A percentile compares a stretch with the other conserved stretches of the same genome.
phyloP scores from a whole-genome alignment of 2,329 filamentous ascomycete genomes.

The Penicillium sp. region DNA sequence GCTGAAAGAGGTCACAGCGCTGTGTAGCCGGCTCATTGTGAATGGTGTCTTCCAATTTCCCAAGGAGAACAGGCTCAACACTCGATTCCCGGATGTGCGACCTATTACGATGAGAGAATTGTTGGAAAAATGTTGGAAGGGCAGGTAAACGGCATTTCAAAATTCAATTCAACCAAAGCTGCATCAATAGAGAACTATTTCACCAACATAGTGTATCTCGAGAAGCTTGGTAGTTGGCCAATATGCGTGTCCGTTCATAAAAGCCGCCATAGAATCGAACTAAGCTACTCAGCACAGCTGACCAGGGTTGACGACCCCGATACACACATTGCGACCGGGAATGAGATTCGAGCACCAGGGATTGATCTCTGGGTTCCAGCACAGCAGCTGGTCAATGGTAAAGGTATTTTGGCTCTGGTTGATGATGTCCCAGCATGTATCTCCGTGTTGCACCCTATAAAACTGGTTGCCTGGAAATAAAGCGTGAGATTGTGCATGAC shows the following conservation, averaged over 20 bases:
- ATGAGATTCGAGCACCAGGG: constrained; percentile 23
- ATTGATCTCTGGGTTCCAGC: constrained; percentile 27
- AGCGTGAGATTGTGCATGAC: not conserved
- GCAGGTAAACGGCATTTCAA: not conserved
- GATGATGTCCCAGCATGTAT: constrained; percentile 27
- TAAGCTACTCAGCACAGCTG: constrained; percentile 1
- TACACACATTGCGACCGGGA: constrained; percentile 20
- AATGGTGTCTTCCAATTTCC: constrained; percentile 30
- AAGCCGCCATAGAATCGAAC: not conserved
- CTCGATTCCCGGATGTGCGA: constrained; percentile 23
- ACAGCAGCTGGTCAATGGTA: constrained; percentile 21
- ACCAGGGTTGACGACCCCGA: constrained; percentile 9
- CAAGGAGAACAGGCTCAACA: constrained; percentile 21
- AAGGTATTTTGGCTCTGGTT: constrained; percentile 13
- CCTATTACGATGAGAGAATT: constrained; percentile 27
- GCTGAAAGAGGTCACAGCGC: constrained; percentile 23
- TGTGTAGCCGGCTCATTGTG: constrained; percentile 32
- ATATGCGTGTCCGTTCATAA: not conserved
- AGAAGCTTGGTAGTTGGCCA: not conserved
- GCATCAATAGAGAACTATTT: not conserved
- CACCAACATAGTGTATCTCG: not conserved
- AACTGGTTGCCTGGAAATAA: constrained; percentile 11
- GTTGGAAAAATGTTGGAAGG: constrained; percentile 19
- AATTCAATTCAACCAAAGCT: not conserved
- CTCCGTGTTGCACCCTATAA: constrained; percentile 17